Evolutionary conservation across 2,329 filamentous ascomycete species (phyloP).

Genomic region (Cercospora zeina): DNA sequence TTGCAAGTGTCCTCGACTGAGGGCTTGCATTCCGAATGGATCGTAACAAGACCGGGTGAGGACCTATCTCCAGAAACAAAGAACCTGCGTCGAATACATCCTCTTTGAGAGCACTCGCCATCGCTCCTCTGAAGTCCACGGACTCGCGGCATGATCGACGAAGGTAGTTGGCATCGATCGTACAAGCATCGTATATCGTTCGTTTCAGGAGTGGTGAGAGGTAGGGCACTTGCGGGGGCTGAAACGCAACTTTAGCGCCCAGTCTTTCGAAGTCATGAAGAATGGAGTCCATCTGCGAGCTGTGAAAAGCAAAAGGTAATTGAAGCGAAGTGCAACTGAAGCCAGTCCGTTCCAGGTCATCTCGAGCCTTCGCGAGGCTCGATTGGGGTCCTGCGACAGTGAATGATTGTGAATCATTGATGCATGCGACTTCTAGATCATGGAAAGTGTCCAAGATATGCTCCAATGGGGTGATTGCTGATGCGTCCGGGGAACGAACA

Average conservation of each 20-base stretch:
- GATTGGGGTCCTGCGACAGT: no score
- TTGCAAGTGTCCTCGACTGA: constrained; percentile 34
- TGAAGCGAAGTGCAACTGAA: constrained; percentile 25
- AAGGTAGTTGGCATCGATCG: constrained; percentile 32
- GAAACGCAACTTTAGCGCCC: constrained; percentile 18
- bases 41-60: constrained; percentile 44
- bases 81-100: constrained; percentile 41
- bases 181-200: constrained; percentile 31
- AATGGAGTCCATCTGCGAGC: constrained; percentile 37
- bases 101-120: constrained; percentile 37
- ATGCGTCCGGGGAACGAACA: constrained; percentile 14
- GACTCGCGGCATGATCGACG: constrained; percentile 41
- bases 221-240: constrained; percentile 35
- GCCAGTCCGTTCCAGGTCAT: constrained; percentile 16
- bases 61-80: constrained; percentile 50
- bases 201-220: constrained; percentile 36
- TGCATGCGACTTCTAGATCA: constrained; percentile 27
- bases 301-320: constrained; percentile 39
- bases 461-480: not conserved
- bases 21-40: not conserved
- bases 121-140: constrained; percentile 42
- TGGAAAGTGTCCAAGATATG: not conserved
- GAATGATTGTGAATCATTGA: no score
- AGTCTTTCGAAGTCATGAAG: constrained; percentile 29
- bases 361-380: no score